Conservation (phyloP, 169 alveolate species). For the Cardiosporidium cionae region DNA sequence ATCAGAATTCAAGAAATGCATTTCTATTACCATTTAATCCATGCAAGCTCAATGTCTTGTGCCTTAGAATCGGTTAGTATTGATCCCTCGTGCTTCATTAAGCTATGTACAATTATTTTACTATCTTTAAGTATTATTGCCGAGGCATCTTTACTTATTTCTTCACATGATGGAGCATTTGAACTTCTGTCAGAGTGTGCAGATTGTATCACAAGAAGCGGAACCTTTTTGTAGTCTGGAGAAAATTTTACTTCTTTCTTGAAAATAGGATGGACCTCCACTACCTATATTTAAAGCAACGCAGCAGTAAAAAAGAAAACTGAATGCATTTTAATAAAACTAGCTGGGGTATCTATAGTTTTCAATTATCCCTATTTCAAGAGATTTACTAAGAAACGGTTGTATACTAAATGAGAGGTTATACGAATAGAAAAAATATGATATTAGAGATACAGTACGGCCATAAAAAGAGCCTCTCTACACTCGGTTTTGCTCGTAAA, state of each 20-base stretch:
- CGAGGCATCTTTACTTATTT: neutral
- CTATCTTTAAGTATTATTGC: conserved; percentile 1
- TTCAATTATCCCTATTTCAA: too few relatives aligned
- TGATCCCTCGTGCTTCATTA: neutral
- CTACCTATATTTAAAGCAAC: conserved; percentile 5
- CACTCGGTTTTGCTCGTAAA: too few relatives aligned
- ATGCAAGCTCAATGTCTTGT: neutral
- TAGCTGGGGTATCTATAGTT: too few relatives aligned
- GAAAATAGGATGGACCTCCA: conserved; percentile 21
- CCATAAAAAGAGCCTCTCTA: too few relatives aligned
- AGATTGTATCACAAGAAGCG: neutral
- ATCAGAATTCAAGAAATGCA: too few relatives aligned
- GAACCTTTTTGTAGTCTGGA: conserved; percentile 14
- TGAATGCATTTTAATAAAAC: too few relatives aligned
- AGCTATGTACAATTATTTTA: neutral
- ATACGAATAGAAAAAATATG: too few relatives aligned
- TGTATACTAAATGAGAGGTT: too few relatives aligned
- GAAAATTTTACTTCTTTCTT: conserved; percentile 3
- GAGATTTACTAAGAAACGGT: too few relatives aligned
- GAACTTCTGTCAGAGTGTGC: too few relatives aligned
- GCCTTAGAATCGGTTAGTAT: too few relatives aligned
- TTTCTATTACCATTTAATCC: conserved; percentile 12
- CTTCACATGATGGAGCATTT: neutral
- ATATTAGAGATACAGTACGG: too few relatives aligned
- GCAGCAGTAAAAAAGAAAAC: neutral